Evolutionary conservation across 2,329 filamentous ascomycete species (phyloP).

Genomic region (Blastomyces gilchristii): DNA sequence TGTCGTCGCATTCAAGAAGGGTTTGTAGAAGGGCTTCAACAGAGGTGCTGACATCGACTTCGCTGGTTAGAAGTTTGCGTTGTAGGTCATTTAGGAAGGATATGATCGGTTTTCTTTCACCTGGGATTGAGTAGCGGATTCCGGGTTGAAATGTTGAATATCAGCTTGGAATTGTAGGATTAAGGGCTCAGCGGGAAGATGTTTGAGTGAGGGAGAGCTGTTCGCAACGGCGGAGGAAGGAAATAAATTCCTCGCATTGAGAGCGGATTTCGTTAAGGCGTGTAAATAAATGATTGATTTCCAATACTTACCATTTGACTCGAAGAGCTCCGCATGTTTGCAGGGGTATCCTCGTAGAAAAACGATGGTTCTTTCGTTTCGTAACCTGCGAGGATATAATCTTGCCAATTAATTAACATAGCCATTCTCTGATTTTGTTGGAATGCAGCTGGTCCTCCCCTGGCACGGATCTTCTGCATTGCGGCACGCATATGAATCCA

Average conservation of each 20-base stretch:
- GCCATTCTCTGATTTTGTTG: slow-evolving; percentile 27
- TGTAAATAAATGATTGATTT: not conserved
- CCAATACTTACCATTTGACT: not conserved
- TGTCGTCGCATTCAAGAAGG: slow-evolving; percentile 28
- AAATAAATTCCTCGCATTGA: slow-evolving; percentile 31
- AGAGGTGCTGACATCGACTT: slow-evolving; percentile 30
- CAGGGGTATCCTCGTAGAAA: slow-evolving; percentile 22
- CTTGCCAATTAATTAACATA: slow-evolving; percentile 35
- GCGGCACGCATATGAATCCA: slow-evolving; percentile 35
- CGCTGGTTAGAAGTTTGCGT: slow-evolving; percentile 25
- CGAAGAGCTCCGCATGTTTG: slow-evolving; percentile 7
- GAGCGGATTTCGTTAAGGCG: slow-evolving; percentile 23
- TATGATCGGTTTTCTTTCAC: slow-evolving; percentile 32
- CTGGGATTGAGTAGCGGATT: slow-evolving; percentile 26
- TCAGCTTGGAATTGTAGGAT: slow-evolving; percentile 17
- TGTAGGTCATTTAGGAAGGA: slow-evolving; percentile 28
- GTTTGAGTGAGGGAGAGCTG: slow-evolving; percentile 26
- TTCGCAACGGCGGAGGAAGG: slow-evolving; percentile 31
- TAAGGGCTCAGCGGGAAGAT: slow-evolving; percentile 13
- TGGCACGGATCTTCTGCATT: slow-evolving; percentile 29
- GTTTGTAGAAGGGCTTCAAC: slow-evolving; percentile 33
- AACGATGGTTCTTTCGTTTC: slow-evolving; percentile 27
- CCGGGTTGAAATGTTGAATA: slow-evolving; percentile 24
- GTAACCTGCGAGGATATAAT: slow-evolving; percentile 34
- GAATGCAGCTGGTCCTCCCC: slow-evolving; percentile 30